These are phyloP conservation scores for Iberis pinnata DNA, from an alignment of 345 rosid genomes.

Conservation along the genomic window DNA sequence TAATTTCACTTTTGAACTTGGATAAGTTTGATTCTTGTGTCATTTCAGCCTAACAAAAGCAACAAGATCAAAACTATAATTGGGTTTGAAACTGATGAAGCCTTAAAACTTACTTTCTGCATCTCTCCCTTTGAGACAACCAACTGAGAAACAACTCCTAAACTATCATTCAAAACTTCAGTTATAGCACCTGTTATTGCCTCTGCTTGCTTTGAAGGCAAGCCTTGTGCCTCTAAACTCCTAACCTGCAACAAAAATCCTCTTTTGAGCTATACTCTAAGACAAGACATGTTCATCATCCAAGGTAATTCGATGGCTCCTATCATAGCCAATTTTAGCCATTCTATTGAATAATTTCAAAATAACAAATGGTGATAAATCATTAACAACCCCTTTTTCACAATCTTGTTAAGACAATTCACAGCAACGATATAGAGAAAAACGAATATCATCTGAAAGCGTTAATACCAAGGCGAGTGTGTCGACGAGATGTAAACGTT, in stretches of 20 bases:
- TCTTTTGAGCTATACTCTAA: background rate
- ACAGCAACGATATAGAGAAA: background rate
- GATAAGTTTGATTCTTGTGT: slow-evolving; percentile 64
- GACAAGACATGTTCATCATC: background rate
- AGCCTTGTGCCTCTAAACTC: slow-evolving; percentile 68
- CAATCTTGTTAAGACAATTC: background rate
- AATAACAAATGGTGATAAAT: background rate
- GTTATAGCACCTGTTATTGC: slow-evolving; percentile 74
- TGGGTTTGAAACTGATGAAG: no score
- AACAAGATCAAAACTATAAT: slow-evolving; percentile 4
- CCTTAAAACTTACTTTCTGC: slow-evolving; percentile 54
- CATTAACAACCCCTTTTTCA: background rate
- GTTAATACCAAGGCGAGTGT: no score
- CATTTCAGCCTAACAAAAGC: slow-evolving; percentile 51
- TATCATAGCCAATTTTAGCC: background rate
- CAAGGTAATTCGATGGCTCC: no score
- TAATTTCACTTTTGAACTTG: slow-evolving; percentile 69
- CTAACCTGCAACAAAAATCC: slow-evolving; percentile 48
- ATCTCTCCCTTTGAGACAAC: slow-evolving; percentile 70
- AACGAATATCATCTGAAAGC: no score
- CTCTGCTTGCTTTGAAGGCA: slow-evolving; percentile 90
- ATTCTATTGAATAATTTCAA: slow-evolving; percentile 1
- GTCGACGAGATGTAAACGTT: no score
- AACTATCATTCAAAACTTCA: slow-evolving; percentile 61
- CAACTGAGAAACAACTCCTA: slow-evolving; percentile 68